Conservation (phyloP, 331 rosid species). For the Erythrophleum ivorense region DNA sequence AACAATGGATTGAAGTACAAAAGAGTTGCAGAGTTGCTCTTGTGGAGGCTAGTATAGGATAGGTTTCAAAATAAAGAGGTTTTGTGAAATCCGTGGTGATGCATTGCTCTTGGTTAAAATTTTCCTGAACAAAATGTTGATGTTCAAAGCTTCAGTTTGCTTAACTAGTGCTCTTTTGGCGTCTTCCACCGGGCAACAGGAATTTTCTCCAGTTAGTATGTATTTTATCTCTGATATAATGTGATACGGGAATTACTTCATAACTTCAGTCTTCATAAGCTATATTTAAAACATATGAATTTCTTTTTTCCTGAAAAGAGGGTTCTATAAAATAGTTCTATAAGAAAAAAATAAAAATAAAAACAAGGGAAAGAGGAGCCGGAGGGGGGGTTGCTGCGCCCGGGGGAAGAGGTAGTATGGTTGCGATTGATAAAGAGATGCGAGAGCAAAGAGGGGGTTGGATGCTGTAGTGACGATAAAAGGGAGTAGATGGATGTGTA, state of each 20-base stretch:
- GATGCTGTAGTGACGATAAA: too few species aligned
- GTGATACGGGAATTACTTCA: not conserved
- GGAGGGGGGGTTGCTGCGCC: too few species aligned
- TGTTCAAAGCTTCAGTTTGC: not conserved
- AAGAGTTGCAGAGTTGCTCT: constrained; percentile 23
- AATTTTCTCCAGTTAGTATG: not conserved
- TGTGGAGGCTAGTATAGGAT: constrained; percentile 46
- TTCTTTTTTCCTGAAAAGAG: too few species aligned
- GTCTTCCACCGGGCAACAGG: not conserved
- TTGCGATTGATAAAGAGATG: too few species aligned
- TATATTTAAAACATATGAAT: too few species aligned
- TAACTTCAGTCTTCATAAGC: too few species aligned
- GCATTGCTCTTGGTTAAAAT: not conserved
- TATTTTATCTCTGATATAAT: not conserved
- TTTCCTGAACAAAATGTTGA: not conserved
- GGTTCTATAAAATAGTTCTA: too few species aligned
- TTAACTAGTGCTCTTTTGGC: not conserved
- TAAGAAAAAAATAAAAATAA: too few species aligned
- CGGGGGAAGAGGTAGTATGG: too few species aligned
- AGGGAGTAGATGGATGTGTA: too few species aligned
- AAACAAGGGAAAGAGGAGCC: too few species aligned
- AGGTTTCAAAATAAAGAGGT: constrained; percentile 34
- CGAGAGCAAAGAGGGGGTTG: too few species aligned
- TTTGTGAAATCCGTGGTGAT: not conserved
- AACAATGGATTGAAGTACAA: constrained; percentile 9